Evolutionary conservation across 768 basidiomycete species (phyloP).

Genomic region (Tulasnella sp.): DNA sequence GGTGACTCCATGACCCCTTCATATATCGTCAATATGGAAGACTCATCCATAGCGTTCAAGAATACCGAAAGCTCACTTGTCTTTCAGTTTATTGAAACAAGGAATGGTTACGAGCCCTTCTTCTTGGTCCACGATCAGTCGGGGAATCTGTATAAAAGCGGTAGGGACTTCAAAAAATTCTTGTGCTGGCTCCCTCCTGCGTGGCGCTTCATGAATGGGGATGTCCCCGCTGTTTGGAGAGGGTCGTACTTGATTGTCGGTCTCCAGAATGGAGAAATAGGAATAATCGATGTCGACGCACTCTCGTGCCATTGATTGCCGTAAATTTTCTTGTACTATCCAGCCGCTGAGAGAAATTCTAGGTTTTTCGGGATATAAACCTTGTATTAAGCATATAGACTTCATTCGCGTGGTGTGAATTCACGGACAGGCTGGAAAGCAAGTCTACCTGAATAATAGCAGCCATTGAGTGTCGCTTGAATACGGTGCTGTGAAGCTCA

Average conservation of each 20-base stretch:
- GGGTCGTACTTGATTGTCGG: not conserved
- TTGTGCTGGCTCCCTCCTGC: not conserved
- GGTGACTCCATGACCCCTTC: too few relatives aligned
- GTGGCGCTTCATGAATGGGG: not conserved
- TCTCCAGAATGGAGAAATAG: not conserved
- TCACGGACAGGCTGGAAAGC: too few relatives aligned
- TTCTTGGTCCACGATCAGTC: not conserved
- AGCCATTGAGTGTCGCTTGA: too few relatives aligned
- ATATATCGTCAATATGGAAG: too few relatives aligned
- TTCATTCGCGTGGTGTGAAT: too few relatives aligned
- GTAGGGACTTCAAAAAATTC: not conserved
- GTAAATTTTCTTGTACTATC: not conserved
- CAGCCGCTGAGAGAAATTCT: too few relatives aligned
- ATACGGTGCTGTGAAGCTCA: too few relatives aligned
- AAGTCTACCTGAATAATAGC: too few relatives aligned
- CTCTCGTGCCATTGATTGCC: not conserved
- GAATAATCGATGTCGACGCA: not conserved
- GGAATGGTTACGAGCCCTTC: not conserved
- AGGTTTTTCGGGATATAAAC: too few relatives aligned
- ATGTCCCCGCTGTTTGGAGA: not conserved
- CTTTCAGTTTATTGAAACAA: not conserved
- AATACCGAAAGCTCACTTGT: not conserved
- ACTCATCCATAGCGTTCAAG: too few relatives aligned
- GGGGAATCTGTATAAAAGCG: not conserved
- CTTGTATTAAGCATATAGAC: too few relatives aligned